Conservation (phyloP, 306 rosid genomes). For the Citrullus mucosospermus region DNA sequence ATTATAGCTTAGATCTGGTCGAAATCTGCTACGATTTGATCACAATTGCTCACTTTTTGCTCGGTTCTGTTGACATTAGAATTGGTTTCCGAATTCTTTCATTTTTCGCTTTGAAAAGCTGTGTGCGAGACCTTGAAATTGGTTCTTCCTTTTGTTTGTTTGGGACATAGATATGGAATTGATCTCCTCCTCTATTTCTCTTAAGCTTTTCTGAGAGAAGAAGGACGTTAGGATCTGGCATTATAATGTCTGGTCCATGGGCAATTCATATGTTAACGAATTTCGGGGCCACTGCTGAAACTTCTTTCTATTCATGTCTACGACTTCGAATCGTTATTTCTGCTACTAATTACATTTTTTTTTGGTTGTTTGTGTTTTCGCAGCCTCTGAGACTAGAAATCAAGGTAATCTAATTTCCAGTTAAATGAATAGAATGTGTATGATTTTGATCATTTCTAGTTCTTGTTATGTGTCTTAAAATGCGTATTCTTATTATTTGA, state of each 20-base stretch:
- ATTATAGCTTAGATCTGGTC: conserved; percentile 49
- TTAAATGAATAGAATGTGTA: conserved; percentile 6
- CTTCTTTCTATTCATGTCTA: background rate
- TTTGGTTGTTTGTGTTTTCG: conserved; percentile 21
- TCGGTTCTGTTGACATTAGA: background rate
- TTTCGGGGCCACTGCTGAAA: background rate
- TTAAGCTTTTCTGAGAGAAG: background rate
- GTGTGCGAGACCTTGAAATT: conserved; percentile 10
- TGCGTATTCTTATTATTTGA: conserved; percentile 1
- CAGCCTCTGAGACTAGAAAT: conserved; percentile 99
- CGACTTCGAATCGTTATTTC: background rate
- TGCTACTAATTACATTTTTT: conserved; percentile 25
- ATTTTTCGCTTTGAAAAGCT: background rate
- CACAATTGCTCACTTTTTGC: conserved; percentile 9
- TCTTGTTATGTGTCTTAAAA: conserved; percentile 7
- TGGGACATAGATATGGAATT: background rate
- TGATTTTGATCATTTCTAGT: background rate
- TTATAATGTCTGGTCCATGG: background rate
- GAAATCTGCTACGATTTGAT: conserved; percentile 31
- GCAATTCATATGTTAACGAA: background rate
- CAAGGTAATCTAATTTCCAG: conserved; percentile 41
- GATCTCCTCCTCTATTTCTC: background rate
- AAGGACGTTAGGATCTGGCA: background rate
- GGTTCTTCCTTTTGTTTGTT: background rate
- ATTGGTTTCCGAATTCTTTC: background rate